phyloP scores from a whole-genome alignment of 1,139 yeast species.

The Geotrichum australiense region DNA sequence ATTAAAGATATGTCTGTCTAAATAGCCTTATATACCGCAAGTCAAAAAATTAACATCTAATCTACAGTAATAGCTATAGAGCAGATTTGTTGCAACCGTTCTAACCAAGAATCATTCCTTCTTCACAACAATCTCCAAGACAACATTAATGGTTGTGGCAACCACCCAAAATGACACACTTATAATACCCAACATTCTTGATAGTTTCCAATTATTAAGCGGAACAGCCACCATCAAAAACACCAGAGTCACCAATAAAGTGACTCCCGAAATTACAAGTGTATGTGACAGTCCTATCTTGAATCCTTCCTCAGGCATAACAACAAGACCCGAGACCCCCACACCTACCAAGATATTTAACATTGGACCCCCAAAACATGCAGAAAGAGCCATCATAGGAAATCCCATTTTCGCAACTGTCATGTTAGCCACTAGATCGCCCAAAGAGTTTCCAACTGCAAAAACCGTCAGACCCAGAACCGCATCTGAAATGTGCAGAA shows the following conservation, averaged over 20 bases:
- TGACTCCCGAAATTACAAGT: conserved; percentile 44
- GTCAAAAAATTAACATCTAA: no score
- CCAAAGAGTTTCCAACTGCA: conserved; percentile 88
- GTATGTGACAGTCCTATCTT: conserved; percentile 42
- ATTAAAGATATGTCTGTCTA: no score
- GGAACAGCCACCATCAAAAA: conserved; percentile 53
- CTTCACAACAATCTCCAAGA: conserved; percentile 23
- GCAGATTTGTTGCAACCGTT: no score
- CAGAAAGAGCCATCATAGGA: conserved; percentile 88
- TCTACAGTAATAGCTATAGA: no score
- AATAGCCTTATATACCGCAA: no score
- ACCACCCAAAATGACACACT: conserved; percentile 52
- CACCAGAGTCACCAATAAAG: conserved; percentile 48
- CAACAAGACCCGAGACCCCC: conserved; percentile 58
- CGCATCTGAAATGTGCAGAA: conserved; percentile 65
- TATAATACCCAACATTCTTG: conserved; percentile 47
- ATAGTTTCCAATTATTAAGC: conserved; percentile 57
- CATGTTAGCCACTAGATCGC: conserved; percentile 79
- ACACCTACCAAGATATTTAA: conserved; percentile 55
- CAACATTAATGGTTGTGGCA: conserved; percentile 32
- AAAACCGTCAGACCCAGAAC: conserved; percentile 78
- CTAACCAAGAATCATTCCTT: no score
- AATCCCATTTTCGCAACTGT: conserved; percentile 82
- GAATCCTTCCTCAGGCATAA: conserved; percentile 33
- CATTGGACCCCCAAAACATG: conserved; percentile 92